Evolutionary conservation across 163 green algal genomes (phyloP), one percentile per base, ranked within the genome.

Genomic region (Chlamydomonas reinhardtii): DNA sequence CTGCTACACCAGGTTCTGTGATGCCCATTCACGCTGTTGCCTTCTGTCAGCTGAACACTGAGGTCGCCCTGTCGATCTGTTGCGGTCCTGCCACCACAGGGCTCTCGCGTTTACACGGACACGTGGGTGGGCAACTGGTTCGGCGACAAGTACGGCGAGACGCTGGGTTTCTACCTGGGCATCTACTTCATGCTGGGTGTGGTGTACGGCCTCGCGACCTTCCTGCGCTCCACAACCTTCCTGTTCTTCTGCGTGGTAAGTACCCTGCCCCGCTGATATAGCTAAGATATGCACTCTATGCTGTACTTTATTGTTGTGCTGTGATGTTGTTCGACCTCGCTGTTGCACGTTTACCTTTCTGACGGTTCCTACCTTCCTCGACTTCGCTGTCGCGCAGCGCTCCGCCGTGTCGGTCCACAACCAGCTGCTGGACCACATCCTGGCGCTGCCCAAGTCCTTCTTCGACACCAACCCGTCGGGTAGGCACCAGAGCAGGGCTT

Each of bases 401-500:
- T 90, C 94, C 19, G 87, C 92, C 0, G 84, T 94, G 35, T 82
- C 74, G 39, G 83, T 95, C 70, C 93, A 96, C 91, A 93, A 94
- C 86, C 71, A 74, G 43, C 90, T 95, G 81, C 91, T 95, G 71
- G 62, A 76, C 65, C 90, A 93, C 82, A 84, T 98, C 1, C 88
- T 97, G 89, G 89, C 87, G 29, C 90, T 95, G 76, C 94, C 94
- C 73, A 97, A 97, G 92, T 74, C 80, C 54, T 98, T 97, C 88
- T 97, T 98, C 81, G 95, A 98, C 93, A 96, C 94, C 54, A 97
- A 96, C 72, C 95, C 95, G 15, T 88, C 92, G 43, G 95, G 95
- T 66, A 65, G 12, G 78, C 48, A 56, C 11, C 39, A 48, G 5
- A 48, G 39, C 39, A 48, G n/a, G n/a, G n/a, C n/a, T n/a, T n/a